phyloP scores from a whole-genome alignment of 495 filamentous ascomycete species.

The Lophium mytilinum region DNA sequence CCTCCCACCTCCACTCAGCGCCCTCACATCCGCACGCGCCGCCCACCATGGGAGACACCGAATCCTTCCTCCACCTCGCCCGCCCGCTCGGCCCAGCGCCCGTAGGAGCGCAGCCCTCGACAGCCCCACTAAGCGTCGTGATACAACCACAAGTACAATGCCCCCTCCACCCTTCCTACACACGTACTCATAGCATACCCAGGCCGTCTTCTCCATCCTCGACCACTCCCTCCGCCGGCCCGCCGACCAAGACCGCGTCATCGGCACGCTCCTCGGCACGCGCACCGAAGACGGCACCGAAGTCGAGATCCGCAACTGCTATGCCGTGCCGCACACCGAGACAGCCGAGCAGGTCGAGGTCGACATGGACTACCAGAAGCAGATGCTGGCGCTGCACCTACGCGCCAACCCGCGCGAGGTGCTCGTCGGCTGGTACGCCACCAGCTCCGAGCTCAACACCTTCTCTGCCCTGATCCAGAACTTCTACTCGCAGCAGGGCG shows the following conservation, averaged over 20 bases:
- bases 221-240: constrained; percentile 92
- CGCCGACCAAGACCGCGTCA: constrained; percentile 84
- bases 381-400: constrained; percentile 89
- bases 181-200: background rate
- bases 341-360: constrained; percentile 98
- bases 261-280: constrained; percentile 86
- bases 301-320: constrained; percentile 88
- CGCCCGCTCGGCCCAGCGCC: constrained; percentile 76
- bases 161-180: background rate
- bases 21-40: background rate
- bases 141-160: constrained; percentile 85
- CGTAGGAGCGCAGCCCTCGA: constrained; percentile 70
- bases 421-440: constrained; percentile 97
- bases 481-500: constrained; percentile 95
- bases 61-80: constrained; percentile 88
- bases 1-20: background rate
- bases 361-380: constrained; percentile 99
- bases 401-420: constrained; percentile 91
- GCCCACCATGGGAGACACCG: constrained; percentile 70
- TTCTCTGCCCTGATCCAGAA: constrained; percentile 98
- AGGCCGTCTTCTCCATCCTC: constrained; percentile 95
- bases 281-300: constrained; percentile 94
- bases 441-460: constrained; percentile 87
- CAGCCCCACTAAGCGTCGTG: constrained; percentile 81
- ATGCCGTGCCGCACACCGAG: constrained; percentile 96